Base-by-base conservation (phyloP, 169 alveolate species). In the Plasmodium vinckei region DNA sequence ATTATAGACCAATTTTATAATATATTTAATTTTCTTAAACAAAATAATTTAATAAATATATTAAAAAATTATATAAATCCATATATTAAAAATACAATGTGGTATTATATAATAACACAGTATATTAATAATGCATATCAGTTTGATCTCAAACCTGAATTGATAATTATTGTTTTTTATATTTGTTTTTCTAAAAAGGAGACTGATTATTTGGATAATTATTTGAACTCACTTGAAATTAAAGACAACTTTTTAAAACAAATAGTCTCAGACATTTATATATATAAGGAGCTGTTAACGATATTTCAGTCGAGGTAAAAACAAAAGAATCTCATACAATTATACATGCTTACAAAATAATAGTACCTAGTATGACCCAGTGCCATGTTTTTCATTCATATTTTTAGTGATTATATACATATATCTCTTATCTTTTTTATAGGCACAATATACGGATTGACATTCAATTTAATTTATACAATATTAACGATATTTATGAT, bases 51-150 rank as follows among this genome's bases (percentile, higher is more conserved):
- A 13, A 54, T 82, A 57, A 56, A 82, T 60, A 19, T 10, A 21
- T 70, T 82, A 33, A 39, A 49, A 47, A 67, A 47, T 2, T 82
- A 53, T 82, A 21, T 61, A 42, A 82, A 82, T 9, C 90, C 90
- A 15, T 67, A 82, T 61, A 60, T 82, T 42, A 44, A 70, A 82
- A 82, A 82, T 49, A 61, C 73, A 9, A 25, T 82, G 19, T 82
- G 90, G 90, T 15, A 67, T 82, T 82, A 82, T 53, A 27, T 65
- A n/a, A 67, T 67, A 67, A 82, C 72, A 4, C 12, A 67, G 33
- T 82, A 82, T 27, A 44, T 67, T 33, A 82, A 82, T 44, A 39
- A 56, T 6, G 25, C 47, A 46, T 82, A 82, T 82, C 57, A 53
- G 33, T 21, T 67, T 15, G 5, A 33, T 54, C 7, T 5, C 1